A percentile compares a stretch with the other conserved stretches of the same genome.
phyloP scores from a whole-genome alignment of 108 stramenopile species.

The Licmophora abbreviata region DNA sequence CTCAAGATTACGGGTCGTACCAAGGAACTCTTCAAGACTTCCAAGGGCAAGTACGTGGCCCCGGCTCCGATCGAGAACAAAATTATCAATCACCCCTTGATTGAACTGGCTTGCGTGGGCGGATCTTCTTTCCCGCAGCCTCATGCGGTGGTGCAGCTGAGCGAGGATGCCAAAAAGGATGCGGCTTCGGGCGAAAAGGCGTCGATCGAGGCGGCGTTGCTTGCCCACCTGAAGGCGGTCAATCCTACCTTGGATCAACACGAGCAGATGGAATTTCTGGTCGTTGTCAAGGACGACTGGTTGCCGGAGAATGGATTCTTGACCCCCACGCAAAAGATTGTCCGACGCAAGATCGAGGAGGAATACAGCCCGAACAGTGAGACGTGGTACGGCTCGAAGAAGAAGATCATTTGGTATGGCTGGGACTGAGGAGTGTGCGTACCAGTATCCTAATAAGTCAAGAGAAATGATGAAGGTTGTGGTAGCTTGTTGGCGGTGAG shows the following conservation, averaged over 20 bases:
- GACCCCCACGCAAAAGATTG: slow-evolving; percentile 79
- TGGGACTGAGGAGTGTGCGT: too few species aligned
- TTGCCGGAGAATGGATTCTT: slow-evolving; percentile 74
- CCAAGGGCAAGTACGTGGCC: slow-evolving; percentile 76
- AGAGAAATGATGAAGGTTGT: too few species aligned
- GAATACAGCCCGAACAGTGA: slow-evolving; percentile 43
- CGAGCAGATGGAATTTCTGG: slow-evolving; percentile 51
- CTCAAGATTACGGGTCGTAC: slow-evolving; percentile 85
- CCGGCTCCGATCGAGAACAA: slow-evolving; percentile 73
- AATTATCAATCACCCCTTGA: slow-evolving; percentile 32
- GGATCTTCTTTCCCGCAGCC: slow-evolving; percentile 59
- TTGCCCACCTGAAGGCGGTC: slow-evolving; percentile 32
- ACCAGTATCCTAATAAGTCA: too few species aligned
- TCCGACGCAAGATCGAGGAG: slow-evolving; percentile 63
- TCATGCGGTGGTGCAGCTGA: slow-evolving; percentile 48
- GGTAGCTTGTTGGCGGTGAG: too few species aligned
- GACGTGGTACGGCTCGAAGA: slow-evolving; percentile 58
- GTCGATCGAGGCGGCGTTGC: slow-evolving; percentile 41
- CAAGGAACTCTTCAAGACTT: slow-evolving; percentile 81
- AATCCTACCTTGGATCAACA: slow-evolving; percentile 57
- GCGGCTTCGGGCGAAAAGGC: slow-evolving; percentile 19
- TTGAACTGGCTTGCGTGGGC: slow-evolving; percentile 70
- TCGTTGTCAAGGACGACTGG: slow-evolving; percentile 76
- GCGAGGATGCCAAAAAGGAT: slow-evolving; percentile 47
- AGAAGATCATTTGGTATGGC: slow-evolving; percentile 65